A percentile compares a stretch with the other conserved stretches of the same genome.
phyloP scores from a whole-genome alignment of 257 asterid genomes.

The Solanum rostratum region DNA sequence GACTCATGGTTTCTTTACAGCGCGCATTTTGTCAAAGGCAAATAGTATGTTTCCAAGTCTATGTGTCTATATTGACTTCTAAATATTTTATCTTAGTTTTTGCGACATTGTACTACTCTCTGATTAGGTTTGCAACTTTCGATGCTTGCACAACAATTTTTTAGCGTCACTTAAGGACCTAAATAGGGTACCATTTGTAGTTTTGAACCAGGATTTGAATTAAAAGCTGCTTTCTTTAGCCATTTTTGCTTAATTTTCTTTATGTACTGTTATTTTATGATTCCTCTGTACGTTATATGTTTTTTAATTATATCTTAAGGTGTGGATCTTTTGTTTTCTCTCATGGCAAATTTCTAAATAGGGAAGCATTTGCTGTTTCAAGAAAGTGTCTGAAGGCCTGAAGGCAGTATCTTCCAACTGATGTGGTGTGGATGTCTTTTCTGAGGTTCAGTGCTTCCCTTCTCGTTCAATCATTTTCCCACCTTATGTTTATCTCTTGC shows the following conservation, averaged over 20 bases:
- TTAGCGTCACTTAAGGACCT: background rate
- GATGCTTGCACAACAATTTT: background rate
- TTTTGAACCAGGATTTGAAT: conserved; percentile 2
- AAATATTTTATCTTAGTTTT: background rate
- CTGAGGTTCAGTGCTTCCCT: background rate
- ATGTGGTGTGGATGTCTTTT: conserved; percentile 5
- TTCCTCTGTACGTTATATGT: background rate
- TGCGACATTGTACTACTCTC: background rate
- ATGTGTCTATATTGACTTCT: background rate
- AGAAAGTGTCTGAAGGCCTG: background rate
- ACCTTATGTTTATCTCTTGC: background rate
- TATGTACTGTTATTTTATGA: background rate
- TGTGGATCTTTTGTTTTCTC: background rate
- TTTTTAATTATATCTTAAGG: background rate
- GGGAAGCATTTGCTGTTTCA: background rate
- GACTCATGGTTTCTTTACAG: background rate
- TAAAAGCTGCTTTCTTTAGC: background rate
- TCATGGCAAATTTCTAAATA: background rate
- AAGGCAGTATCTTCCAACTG: background rate
- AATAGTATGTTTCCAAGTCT: background rate
- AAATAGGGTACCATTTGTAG: conserved; percentile 4
- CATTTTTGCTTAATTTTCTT: background rate
- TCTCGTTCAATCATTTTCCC: background rate
- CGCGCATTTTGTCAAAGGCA: background rate
- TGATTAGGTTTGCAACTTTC: background rate